Percentiles rank a stretch among this genome's conserved stretches.
Conservation (phyloP, 305 asterid genomes). For the Fraxinus nigra region DNA sequence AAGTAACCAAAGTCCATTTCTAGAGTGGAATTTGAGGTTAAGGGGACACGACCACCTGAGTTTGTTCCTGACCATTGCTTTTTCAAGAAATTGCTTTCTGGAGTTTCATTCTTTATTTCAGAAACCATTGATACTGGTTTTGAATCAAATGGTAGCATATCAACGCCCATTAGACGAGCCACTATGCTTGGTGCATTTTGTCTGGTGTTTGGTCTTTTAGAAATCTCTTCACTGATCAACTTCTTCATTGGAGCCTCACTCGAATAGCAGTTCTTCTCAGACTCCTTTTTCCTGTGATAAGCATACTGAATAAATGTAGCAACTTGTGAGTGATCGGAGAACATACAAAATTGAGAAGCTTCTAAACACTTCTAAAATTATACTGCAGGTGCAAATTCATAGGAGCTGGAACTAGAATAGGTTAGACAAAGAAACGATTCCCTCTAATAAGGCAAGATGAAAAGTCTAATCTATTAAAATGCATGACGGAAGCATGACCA, state of each 20-base stretch:
- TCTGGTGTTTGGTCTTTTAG: slow-evolving; percentile 42
- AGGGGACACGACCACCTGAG: slow-evolving; percentile 30
- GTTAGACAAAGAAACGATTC: not conserved
- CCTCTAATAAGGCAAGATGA: not conserved
- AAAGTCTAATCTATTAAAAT: not conserved
- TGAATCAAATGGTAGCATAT: slow-evolving; percentile 58
- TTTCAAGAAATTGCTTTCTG: slow-evolving; percentile 24
- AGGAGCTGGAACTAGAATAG: slow-evolving; percentile 7
- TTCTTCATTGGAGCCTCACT: slow-evolving; percentile 69
- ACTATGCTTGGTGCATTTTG: slow-evolving; percentile 75
- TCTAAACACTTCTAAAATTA: not conserved
- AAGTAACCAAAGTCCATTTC: slow-evolving; percentile 37
- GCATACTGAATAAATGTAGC: slow-evolving; percentile 48
- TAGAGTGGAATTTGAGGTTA: slow-evolving; percentile 32
- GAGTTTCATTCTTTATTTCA: slow-evolving; percentile 37
- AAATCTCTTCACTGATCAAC: slow-evolving; percentile 66
- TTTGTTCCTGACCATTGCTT: slow-evolving; percentile 36
- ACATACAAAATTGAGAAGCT: slow-evolving; percentile 9
- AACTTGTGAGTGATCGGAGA: not conserved
- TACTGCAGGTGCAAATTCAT: not conserved
- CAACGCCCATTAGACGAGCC: slow-evolving; percentile 99
- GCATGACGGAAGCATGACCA: not conserved
- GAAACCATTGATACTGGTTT: slow-evolving; percentile 31
- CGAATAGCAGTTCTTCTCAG: slow-evolving; percentile 39
- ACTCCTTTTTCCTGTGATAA: slow-evolving; percentile 42